Percentiles rank a stretch among this genome's conserved stretches.
Evolutionary conservation across 2,329 filamentous ascomycete species (phyloP).

Genomic region (Pseudogymnoascus sp.): DNA sequence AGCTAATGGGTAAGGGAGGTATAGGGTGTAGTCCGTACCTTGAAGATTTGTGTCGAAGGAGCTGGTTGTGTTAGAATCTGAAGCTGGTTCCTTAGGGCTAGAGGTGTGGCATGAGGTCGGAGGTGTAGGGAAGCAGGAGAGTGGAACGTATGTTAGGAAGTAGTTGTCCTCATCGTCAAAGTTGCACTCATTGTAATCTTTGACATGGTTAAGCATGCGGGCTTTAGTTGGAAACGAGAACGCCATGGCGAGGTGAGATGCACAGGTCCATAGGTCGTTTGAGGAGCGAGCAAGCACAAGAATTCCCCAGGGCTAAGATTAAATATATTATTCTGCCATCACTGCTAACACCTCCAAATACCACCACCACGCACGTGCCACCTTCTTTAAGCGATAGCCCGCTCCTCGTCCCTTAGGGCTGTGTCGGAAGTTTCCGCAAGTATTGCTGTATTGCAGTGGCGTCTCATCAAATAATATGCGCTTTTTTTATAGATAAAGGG

Average conservation of each 20-base stretch:
- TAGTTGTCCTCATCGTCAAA: constrained; percentile 42
- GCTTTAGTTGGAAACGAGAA: too few relatives aligned
- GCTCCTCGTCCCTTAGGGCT: too few relatives aligned
- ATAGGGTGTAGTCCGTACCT: constrained; percentile 20
- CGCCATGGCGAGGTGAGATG: too few relatives aligned
- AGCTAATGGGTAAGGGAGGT: constrained; percentile 28
- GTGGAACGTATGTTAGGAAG: constrained; percentile 54
- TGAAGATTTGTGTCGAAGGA: constrained; percentile 22
- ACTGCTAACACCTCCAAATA: too few relatives aligned
- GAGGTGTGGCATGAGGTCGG: constrained; percentile 42
- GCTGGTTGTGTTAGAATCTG: constrained; percentile 20
- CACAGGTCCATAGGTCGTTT: too few relatives aligned
- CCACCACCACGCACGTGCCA: too few relatives aligned
- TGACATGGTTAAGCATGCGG: too few relatives aligned
- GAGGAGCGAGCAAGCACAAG: too few relatives aligned
- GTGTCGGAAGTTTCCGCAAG: constrained; percentile 31
- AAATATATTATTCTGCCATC: too few relatives aligned
- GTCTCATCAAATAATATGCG: constrained; percentile 45
- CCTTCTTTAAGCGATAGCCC: too few relatives aligned
- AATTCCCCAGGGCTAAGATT: too few relatives aligned
- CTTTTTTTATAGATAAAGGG: constrained; percentile 30
- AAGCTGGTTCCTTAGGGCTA: constrained; percentile 18
- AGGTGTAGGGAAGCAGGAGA: constrained; percentile 63
- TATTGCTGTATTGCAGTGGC: constrained; percentile 33
- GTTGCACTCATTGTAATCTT: too few relatives aligned